phyloP scores from a whole-genome alignment of 148 eudicot species.

The Camellia lanceoleosa region DNA sequence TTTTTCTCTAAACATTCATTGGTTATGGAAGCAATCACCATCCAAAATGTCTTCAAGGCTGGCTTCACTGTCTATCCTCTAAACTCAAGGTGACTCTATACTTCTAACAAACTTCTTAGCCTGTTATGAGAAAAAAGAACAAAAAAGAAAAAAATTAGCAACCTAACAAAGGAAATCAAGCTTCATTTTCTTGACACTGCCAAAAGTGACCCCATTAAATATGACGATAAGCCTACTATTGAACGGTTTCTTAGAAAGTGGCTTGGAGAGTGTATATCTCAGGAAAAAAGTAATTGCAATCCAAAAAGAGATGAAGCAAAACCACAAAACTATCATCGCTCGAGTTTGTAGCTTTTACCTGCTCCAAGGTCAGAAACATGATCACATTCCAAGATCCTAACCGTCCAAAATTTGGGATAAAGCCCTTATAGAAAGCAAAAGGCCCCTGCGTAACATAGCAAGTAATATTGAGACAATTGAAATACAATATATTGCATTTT shows the following conservation, averaged over 20 bases:
- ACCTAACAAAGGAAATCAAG: not conserved
- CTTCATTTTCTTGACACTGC: not conserved
- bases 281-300: conserved; percentile 6
- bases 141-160: not conserved
- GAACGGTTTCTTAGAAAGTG: not conserved
- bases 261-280: not conserved
- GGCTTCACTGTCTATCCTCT: conserved; percentile 9
- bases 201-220: not conserved
- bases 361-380: conserved; percentile 97
- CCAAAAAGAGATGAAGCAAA: not conserved
- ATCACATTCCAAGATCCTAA: conserved; percentile 98
- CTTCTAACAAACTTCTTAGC: conserved; percentile 71
- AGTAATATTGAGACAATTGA: not conserved
- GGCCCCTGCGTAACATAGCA: conserved; percentile 77
- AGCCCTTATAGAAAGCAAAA: conserved; percentile 92
- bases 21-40: not conserved
- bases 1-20: not conserved
- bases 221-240: not conserved
- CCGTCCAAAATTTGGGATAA: conserved; percentile 90
- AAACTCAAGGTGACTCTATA: conserved; percentile 49
- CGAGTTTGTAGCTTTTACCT: conserved; percentile 46
- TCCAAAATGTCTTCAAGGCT: not conserved
- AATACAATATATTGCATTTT: not conserved
- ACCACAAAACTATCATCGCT: not conserved
- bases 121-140: conserved; percentile 36